Conservation (phyloP, 2,329 filamentous ascomycete genomes). For the Diaporthe humulicola region DNA sequence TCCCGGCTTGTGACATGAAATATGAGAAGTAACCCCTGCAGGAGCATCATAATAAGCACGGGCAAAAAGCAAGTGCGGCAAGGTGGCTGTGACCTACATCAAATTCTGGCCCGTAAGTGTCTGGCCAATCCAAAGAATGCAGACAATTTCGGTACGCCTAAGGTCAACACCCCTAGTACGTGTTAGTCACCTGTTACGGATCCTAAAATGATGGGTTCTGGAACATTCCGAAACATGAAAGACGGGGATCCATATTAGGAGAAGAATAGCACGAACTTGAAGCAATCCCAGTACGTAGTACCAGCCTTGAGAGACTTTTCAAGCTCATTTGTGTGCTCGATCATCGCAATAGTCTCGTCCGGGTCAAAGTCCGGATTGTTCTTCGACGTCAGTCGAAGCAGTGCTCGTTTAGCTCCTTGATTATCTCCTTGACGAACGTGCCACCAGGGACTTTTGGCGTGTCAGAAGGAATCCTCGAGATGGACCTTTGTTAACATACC, state of each 20-base stretch:
- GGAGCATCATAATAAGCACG: slow-evolving; percentile 45
- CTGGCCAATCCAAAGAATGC: slow-evolving; percentile 74
- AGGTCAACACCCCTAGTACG: slow-evolving; percentile 80
- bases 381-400: slow-evolving; percentile 74
- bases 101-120: slow-evolving; percentile 68
- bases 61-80: not conserved
- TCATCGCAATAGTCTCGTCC: slow-evolving; percentile 90
- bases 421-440: slow-evolving; percentile 76
- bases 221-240: too few relatives aligned
- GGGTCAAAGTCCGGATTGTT: slow-evolving; percentile 80
- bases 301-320: slow-evolving; percentile 82
- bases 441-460: slow-evolving; percentile 76
- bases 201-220: too few relatives aligned
- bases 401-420: slow-evolving; percentile 74
- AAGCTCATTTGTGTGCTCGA: slow-evolving; percentile 88
- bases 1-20: slow-evolving; percentile 72
- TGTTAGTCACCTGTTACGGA: too few relatives aligned
- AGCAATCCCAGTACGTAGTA: slow-evolving; percentile 84
- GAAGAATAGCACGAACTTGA: too few relatives aligned
- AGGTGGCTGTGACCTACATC: not conserved
- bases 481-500: not conserved
- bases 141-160: slow-evolving; percentile 81
- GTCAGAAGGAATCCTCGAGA: not conserved
- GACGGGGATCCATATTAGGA: too few relatives aligned
- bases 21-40: slow-evolving; percentile 77